Evolutionary conservation across 2,329 filamentous ascomycete species (phyloP), one percentile per base, ranked within the genome.

Genomic region (Blastomyces emzantsi): DNA sequence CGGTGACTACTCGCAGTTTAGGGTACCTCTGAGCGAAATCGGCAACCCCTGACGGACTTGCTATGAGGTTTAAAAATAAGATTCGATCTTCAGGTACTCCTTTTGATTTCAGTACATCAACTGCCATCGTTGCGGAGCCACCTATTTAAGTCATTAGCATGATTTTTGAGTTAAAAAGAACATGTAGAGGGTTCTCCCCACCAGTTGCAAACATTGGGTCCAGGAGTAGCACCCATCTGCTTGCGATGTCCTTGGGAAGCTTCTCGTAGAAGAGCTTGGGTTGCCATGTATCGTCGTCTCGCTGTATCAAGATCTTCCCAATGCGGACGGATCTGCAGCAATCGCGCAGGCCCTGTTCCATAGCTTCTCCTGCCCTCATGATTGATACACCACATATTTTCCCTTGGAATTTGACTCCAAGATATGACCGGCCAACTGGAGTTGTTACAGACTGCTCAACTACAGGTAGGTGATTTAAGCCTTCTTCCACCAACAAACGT

Each of bases 131-230:
- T 61, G 94, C 94, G 64, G 92, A 97, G 57, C 94, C 94, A 69
- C 93, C 92, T 94, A 64, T 56, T 17, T 22, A 33, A 11, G 17
- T 36, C 17, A 22, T 55, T 33, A 62, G 51, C 36, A 60, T 7
- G 25, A 47, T 25, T 47, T 19, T 7, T 25, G 49, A 36, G 33
- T 36, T 54, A 19, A 30, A 45, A 7, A 28, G 22, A 19, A 33
- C 22, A 28, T 22, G 6, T 19, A 65, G 13, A 33, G 4, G 58
- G 30, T 41, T n/a, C 63, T 66, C 68, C 81, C 71, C 78, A 92
- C 91, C 92, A 69, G 94, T 99, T 64, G 94, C 94, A 78, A 99
- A 92, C 94, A 99, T 99, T n/a, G 94, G 94, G 74, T 99, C 94
- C 56, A 99, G 79, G 55, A 99, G 81, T 65, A 99, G 80, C 45